Base-by-base conservation (phyloP, 2,329 filamentous ascomycete genomes). In the Cladosporium sp. region DNA sequence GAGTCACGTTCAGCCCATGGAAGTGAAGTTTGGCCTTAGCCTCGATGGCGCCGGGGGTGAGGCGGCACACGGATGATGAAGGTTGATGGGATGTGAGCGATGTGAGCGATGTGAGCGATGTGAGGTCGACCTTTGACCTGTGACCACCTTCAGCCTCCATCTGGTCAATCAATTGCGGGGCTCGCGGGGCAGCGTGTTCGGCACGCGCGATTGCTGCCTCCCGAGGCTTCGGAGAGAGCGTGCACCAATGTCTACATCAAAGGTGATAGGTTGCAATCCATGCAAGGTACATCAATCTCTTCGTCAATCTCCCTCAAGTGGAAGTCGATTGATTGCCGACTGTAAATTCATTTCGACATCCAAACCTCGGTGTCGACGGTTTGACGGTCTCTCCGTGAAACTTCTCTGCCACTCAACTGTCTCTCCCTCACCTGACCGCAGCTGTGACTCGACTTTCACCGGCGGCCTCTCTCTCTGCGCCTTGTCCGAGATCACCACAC, bases 381-480 rank as follows among this genome's bases (percentile, higher is more conserved):
- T 18, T 6, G 15, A 28, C 28, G 52, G 52, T 55, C 52, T 34
- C 52, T 34, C 52, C 52, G 52, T 18, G 52, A 18, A 55, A 55
- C 30, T 32, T 18, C 30, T 18, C 18, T 30, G 21, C 51, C 51
- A 32, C 51, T 32, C 51, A 32, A 30, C 28, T 32, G 28, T 21
- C 28, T 55, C n/a, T 32, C 18, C 28, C 28, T 55, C 32, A 32
- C 52, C 52, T 55, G 28, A 55, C 52, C 30, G 30, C 51, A 30
- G 18, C 52, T 15, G 18, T 55, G 52, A 34, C 52, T 55, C 52
- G 51, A 32, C 51, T 54, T 21, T 12, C 28, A 26, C 30, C 52
- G 52, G 30, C 52, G 52, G 52, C 52, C 52, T 55, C 52, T 55
- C 51, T 30, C 30, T 32, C 18, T 55, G 52, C 52, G 52, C 52